These are phyloP conservation scores for Leptographium procerum DNA, from an alignment of 2,329 filamentous ascomycete species.

Conservation along the genomic window DNA sequence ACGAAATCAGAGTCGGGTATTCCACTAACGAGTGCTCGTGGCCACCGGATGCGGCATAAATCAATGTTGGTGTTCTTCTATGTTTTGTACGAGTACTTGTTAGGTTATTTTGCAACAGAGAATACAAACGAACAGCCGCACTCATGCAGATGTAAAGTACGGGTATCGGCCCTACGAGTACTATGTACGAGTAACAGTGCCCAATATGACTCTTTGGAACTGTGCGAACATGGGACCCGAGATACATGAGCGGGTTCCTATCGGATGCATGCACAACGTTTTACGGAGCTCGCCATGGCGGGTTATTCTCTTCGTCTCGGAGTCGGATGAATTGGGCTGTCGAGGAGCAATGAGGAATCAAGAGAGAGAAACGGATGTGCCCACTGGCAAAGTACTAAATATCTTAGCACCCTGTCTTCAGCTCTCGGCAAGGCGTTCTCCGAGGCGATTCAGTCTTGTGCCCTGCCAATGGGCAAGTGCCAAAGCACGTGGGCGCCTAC, in stretches of 20 bases:
- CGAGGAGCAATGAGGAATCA: background rate
- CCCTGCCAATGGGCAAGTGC: too few species aligned
- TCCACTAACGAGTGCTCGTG: background rate
- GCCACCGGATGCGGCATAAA: too few species aligned
- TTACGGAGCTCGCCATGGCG: too few species aligned
- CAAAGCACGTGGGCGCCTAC: too few species aligned
- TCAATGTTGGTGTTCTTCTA: too few species aligned
- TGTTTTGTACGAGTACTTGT: too few species aligned
- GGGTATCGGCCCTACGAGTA: background rate
- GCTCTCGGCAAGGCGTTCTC: too few species aligned
- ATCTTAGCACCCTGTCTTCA: background rate
- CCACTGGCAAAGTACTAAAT: background rate
- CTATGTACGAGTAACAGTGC: background rate
- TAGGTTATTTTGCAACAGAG: too few species aligned
- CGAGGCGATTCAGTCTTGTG: too few species aligned
- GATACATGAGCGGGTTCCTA: background rate
- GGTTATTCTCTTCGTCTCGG: too few species aligned
- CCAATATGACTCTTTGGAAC: background rate
- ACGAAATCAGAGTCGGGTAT: background rate
- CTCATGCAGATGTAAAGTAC: background rate
- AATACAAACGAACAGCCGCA: too few species aligned
- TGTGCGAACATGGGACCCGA: background rate
- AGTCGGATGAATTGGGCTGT: background rate
- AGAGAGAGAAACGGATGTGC: background rate
- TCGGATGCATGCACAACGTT: too few species aligned